Percentiles rank a stretch among this genome's conserved stretches.
Evolutionary conservation across 768 basidiomycete species (phyloP).

Genomic region (Sporobolomyces roseus): DNA sequence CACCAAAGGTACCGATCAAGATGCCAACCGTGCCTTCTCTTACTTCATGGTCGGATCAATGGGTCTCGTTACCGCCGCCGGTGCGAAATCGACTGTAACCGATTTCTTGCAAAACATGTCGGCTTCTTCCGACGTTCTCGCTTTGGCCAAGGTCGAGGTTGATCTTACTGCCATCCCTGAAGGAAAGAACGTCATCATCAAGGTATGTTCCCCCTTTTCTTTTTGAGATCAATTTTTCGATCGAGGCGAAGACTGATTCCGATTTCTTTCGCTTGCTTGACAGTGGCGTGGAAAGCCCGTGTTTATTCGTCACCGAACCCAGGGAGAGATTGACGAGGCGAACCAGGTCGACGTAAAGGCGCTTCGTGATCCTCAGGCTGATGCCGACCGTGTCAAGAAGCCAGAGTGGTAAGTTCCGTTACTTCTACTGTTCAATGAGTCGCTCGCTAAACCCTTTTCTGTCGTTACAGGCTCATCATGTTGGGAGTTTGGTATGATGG

Average conservation of each 20-base stretch:
- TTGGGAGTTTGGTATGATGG: slow-evolving; percentile 50
- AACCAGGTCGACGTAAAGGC: slow-evolving; percentile 74
- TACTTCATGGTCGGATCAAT: slow-evolving; percentile 60
- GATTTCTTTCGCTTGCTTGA: slow-evolving; percentile 45
- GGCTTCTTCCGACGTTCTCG: slow-evolving; percentile 95
- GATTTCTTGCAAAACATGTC: slow-evolving; percentile 95
- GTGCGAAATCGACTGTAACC: slow-evolving; percentile 85
- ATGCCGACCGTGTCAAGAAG: slow-evolving; percentile 82
- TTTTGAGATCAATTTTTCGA: not conserved
- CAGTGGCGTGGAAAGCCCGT: slow-evolving; percentile 98
- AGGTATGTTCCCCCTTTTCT: slow-evolving; percentile 17
- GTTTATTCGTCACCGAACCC: slow-evolving; percentile 94
- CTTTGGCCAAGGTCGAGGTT: slow-evolving; percentile 95
- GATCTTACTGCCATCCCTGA: slow-evolving; percentile 85
- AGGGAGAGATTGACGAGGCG: slow-evolving; percentile 87
- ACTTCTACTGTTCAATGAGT: not conserved
- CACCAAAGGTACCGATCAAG: slow-evolving; percentile 60
- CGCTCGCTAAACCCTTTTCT: not conserved
- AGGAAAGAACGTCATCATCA: slow-evolving; percentile 86
- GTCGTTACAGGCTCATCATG: slow-evolving; percentile 52
- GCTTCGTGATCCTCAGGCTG: slow-evolving; percentile 85
- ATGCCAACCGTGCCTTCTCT: slow-evolving; percentile 49
- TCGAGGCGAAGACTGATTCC: no score
- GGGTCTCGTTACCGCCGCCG: slow-evolving; percentile 88
- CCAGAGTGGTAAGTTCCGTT: slow-evolving; percentile 84